phyloP scores from a whole-genome alignment of 805 yeast genomes.

The Barnettozyma populi region DNA sequence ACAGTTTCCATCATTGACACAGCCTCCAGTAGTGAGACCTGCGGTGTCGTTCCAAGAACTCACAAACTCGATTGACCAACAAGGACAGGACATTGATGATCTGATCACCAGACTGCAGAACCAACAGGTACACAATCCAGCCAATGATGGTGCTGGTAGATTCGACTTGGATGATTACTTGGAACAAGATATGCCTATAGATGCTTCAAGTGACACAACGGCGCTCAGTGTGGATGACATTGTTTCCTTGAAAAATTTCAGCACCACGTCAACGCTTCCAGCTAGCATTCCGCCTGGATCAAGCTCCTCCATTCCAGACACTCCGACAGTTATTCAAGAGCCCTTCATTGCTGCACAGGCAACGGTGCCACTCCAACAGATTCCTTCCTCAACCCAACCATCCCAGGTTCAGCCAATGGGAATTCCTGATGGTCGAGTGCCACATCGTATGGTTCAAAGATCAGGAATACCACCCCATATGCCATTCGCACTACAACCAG shows the following conservation, averaged over 20 bases:
- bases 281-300: no score
- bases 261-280: no score
- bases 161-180: conserved; percentile 24
- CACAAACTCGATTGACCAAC: conserved; percentile 22
- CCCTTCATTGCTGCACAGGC: no score
- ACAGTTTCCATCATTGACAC: no score
- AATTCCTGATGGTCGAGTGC: no score
- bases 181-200: conserved; percentile 7
- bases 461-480: neutral
- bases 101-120: conserved; percentile 17
- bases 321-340: no score
- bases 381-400: no score
- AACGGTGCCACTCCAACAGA: no score
- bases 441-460: neutral
- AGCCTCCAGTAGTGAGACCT: neutral
- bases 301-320: no score
- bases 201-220: neutral
- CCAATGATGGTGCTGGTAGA: conserved; percentile 1
- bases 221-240: neutral
- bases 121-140: conserved; percentile 3
- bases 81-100: conserved; percentile 24
- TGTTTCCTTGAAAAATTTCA: neutral
- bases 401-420: no score
- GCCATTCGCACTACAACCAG: neutral
- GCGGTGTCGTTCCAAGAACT: conserved; percentile 11